These are phyloP conservation scores for Alternaria conjuncta DNA, from an alignment of 2,329 filamentous ascomycete genomes.

Conservation along the genomic window DNA sequence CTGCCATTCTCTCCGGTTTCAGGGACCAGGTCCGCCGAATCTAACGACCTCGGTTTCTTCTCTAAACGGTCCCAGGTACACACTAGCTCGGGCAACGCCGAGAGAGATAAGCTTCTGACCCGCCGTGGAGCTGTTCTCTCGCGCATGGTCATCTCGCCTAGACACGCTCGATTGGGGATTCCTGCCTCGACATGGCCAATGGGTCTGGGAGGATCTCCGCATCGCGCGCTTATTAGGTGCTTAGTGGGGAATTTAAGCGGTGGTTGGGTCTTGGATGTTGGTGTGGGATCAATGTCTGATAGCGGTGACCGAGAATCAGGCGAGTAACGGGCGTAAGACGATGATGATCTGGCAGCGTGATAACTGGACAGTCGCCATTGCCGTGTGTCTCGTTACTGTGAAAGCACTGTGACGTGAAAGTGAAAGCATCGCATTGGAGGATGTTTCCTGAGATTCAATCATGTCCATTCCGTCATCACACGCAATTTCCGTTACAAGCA, in stretches of 20 bases:
- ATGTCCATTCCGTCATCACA: not conserved
- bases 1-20: not conserved
- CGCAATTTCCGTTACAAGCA: not conserved
- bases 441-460: not conserved
- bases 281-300: not conserved
- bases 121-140: slow-evolving; percentile 14
- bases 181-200: slow-evolving; percentile 8
- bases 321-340: not conserved
- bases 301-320: slow-evolving; percentile 5
- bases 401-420: not conserved
- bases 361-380: not conserved
- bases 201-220: not conserved
- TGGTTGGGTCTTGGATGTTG: not conserved
- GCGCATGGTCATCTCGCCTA: slow-evolving; percentile 11
- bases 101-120: slow-evolving; percentile 16
- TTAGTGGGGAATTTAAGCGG: slow-evolving; percentile 1
- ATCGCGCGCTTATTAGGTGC: not conserved
- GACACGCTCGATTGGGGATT: slow-evolving; percentile 3
- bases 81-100: slow-evolving; percentile 1
- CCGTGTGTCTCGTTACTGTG: not conserved
- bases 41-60: slow-evolving; percentile 7
- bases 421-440: not conserved
- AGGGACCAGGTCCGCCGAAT: slow-evolving; percentile 8
- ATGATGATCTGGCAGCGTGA: not conserved
- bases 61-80: not conserved